Conservation (phyloP, 345 rosid species). For the Rhizophora mangle region DNA sequence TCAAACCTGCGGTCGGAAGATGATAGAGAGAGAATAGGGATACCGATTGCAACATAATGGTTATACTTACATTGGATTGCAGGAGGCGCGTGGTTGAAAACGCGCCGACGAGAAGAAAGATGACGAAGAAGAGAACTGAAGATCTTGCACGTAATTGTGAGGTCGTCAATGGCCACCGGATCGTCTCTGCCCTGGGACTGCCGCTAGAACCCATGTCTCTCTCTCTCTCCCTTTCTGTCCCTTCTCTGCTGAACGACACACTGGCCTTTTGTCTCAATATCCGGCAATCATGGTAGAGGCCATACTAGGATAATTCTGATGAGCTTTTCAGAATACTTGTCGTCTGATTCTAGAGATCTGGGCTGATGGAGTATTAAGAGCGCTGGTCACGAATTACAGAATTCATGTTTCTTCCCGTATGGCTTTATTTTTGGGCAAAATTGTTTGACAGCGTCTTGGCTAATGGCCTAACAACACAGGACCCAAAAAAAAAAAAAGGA, state of each 20-base stretch:
- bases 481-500: no score
- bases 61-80: conserved; percentile 47
- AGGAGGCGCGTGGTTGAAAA: conserved; percentile 60
- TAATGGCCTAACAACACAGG: no score
- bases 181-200: conserved; percentile 32
- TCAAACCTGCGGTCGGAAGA: neutral
- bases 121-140: conserved; percentile 37
- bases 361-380: no score
- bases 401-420: no score
- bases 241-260: neutral
- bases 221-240: conserved; percentile 23
- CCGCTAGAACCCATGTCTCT: conserved; percentile 7
- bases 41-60: neutral
- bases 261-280: neutral
- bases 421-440: no score
- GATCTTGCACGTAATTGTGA: conserved; percentile 34
- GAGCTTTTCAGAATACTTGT: no score
- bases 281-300: neutral
- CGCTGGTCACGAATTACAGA: no score
- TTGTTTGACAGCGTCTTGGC: no score
- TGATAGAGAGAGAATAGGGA: neutral
- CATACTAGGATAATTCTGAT: no score
- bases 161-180: conserved; percentile 34
- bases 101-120: conserved; percentile 66
- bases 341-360: no score